Percentiles rank a stretch among this genome's conserved stretches.
Evolutionary conservation across 2,329 filamentous ascomycete species (phyloP).

Genomic region (Neonectria sp.): DNA sequence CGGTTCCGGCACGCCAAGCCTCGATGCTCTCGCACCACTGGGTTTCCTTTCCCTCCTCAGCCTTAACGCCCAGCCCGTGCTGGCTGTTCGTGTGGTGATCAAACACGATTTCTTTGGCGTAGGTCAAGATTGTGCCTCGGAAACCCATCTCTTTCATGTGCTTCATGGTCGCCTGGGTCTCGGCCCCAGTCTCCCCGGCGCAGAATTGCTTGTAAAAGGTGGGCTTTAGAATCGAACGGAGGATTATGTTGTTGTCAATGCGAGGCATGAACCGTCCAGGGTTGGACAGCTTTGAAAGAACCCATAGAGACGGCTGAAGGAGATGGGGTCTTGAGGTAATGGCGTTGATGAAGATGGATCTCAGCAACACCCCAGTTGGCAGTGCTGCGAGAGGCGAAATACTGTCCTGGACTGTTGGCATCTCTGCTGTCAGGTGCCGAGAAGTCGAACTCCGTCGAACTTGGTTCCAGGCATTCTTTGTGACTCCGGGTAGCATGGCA

Average conservation of each 20-base stretch:
- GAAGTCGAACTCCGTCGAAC: slow-evolving; percentile 16
- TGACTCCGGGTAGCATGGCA: background rate
- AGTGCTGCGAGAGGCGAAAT: slow-evolving; percentile 48
- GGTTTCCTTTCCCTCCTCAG: slow-evolving; percentile 58
- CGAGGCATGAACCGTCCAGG: slow-evolving; percentile 55
- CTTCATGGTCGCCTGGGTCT: slow-evolving; percentile 61
- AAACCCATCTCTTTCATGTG: slow-evolving; percentile 66
- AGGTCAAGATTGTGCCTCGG: slow-evolving; percentile 70
- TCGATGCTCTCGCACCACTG: slow-evolving; percentile 55
- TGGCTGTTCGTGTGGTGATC: slow-evolving; percentile 52
- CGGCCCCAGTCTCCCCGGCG: slow-evolving; percentile 63
- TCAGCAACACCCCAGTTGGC: slow-evolving; percentile 53
- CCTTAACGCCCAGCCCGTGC: slow-evolving; percentile 46
- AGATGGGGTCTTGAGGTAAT: slow-evolving; percentile 62
- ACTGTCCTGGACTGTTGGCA: background rate
- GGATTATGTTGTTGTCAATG: slow-evolving; percentile 65
- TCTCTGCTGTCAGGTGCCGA: slow-evolving; percentile 4
- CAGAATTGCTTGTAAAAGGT: slow-evolving; percentile 72
- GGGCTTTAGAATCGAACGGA: slow-evolving; percentile 63
- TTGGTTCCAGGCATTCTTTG: slow-evolving; percentile 1
- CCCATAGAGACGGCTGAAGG: slow-evolving; percentile 55
- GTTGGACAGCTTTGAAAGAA: slow-evolving; percentile 54
- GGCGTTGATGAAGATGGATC: slow-evolving; percentile 61
- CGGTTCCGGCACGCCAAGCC: slow-evolving; percentile 52
- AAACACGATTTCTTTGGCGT: slow-evolving; percentile 61